phyloP scores from a whole-genome alignment of 2,329 filamentous ascomycete species.

The Grosmannia serpens region DNA sequence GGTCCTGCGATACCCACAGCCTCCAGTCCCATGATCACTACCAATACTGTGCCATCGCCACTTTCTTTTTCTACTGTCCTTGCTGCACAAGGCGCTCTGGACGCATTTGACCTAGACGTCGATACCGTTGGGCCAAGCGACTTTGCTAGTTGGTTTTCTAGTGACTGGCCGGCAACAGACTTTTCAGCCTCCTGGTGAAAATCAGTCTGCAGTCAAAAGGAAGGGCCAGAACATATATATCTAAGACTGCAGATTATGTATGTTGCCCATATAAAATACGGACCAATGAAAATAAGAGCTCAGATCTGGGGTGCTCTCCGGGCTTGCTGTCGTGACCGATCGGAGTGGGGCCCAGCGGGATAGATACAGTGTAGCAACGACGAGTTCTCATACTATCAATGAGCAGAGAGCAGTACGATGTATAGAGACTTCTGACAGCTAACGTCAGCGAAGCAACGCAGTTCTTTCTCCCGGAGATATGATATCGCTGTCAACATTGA shows the following conservation, averaged over 20 bases:
- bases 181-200: not conserved
- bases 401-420: not conserved
- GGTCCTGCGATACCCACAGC: not conserved
- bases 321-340: not conserved
- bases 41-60: not conserved
- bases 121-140: constrained; percentile 14
- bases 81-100: constrained; percentile 11
- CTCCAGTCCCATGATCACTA: not conserved
- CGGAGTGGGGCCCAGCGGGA: too few relatives aligned
- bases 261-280: not conserved
- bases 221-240: too few relatives aligned
- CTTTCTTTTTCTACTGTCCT: not conserved
- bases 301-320: not conserved
- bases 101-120: constrained; percentile 21
- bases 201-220: too few relatives aligned
- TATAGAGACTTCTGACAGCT: not conserved
- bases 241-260: too few relatives aligned
- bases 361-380: too few relatives aligned
- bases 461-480: not conserved
- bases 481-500: not conserved
- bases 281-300: not conserved
- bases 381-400: not conserved
- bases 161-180: constrained; percentile 14
- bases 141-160: constrained; percentile 13
- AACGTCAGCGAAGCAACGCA: not conserved